These are phyloP conservation scores for Macrocystidia cucumis DNA, from an alignment of 1,284 basidiomycete species.

Conservation along the genomic window DNA sequence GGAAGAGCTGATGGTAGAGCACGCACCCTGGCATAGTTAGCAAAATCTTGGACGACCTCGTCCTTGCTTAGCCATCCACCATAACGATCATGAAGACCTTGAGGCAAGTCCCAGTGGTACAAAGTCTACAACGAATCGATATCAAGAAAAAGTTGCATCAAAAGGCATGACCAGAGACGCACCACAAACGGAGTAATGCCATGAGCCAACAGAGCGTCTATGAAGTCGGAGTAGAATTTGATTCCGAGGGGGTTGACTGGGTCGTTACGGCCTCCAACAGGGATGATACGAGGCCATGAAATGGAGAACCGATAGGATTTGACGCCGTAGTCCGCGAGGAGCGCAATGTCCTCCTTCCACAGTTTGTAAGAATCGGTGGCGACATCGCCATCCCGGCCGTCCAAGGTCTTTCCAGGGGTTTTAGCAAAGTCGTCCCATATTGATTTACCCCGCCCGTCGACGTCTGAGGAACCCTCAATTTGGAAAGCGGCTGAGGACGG, in stretches of 20 bases:
- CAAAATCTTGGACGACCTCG: slow-evolving; percentile 58
- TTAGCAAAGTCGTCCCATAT: slow-evolving; percentile 74
- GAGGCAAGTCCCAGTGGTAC: slow-evolving; percentile 77
- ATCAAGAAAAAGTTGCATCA: slow-evolving; percentile 1
- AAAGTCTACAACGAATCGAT: slow-evolving; percentile 43
- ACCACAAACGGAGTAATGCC: slow-evolving; percentile 68
- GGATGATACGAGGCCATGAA: slow-evolving; percentile 70
- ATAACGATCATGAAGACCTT: slow-evolving; percentile 62
- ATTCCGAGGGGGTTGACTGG: slow-evolving; percentile 66
- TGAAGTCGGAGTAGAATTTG: slow-evolving; percentile 58
- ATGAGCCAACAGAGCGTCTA: slow-evolving; percentile 55
- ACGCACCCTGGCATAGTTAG: slow-evolving; percentile 49
- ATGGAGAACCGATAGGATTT: slow-evolving; percentile 66
- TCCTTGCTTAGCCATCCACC: slow-evolving; percentile 67
- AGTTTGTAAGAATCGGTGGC: slow-evolving; percentile 66
- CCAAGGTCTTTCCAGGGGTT: slow-evolving; percentile 45
- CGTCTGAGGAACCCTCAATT: slow-evolving; percentile 57
- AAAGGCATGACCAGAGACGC: slow-evolving; percentile 16
- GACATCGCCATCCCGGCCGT: slow-evolving; percentile 58
- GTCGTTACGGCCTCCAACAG: slow-evolving; percentile 58
- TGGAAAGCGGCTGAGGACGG: slow-evolving; percentile 45
- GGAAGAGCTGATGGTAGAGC: too few relatives aligned
- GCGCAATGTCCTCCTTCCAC: slow-evolving; percentile 62
- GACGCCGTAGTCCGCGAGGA: slow-evolving; percentile 52
- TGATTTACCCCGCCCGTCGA: slow-evolving; percentile 52